Evolutionary conservation across 169 alveolate species (phyloP).

Genomic region (Cystoisospora suis): DNA sequence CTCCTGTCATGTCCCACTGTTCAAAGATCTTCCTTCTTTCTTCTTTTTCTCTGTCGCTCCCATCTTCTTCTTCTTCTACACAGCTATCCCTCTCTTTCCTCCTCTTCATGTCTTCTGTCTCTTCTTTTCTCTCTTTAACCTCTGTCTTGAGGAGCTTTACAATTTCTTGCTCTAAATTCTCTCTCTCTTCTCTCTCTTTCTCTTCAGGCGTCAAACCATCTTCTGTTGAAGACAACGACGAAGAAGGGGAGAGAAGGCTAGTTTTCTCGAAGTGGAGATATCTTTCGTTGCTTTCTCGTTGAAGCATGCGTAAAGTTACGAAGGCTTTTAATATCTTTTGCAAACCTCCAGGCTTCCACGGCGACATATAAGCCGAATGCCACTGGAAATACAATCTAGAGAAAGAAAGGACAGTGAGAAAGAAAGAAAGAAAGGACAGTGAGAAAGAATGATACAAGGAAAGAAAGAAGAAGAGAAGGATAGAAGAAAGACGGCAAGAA

Average conservation of each 20-base stretch:
- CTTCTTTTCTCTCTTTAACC: not conserved
- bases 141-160: not conserved
- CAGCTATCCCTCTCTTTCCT: not conserved
- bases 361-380: slow-evolving; percentile 47
- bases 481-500: not conserved
- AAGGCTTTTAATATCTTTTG: slow-evolving; percentile 45
- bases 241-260: not conserved
- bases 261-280: not conserved
- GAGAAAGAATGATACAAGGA: not conserved
- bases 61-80: not conserved
- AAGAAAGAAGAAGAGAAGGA: not conserved
- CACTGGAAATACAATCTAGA: slow-evolving; percentile 48
- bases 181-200: not conserved
- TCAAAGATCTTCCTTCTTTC: not conserved
- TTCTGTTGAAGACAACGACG: not conserved
- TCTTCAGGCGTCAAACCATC: not conserved
- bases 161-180: not conserved
- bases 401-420: not conserved
- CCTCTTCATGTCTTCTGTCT: not conserved
- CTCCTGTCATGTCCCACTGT: not conserved
- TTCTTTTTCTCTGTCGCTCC: not conserved
- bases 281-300: slow-evolving; percentile 55
- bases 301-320: slow-evolving; percentile 42
- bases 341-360: slow-evolving; percentile 59
- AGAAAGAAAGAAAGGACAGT: not conserved